These are phyloP conservation scores for Penicillium sp. DNA, from an alignment of 2,329 filamentous ascomycete species.

Conservation along the genomic window DNA sequence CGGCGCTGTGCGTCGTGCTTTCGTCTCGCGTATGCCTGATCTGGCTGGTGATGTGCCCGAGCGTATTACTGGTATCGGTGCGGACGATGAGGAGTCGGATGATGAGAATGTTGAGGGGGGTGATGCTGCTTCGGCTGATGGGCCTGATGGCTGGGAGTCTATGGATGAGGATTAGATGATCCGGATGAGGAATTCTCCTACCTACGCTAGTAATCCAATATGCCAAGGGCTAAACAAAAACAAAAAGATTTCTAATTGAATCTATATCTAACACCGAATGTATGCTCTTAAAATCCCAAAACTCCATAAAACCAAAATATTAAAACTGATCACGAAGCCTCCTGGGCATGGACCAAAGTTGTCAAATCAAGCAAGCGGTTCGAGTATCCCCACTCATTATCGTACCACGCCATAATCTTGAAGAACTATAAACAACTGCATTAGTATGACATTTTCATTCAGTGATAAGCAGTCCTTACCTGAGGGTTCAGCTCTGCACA, in stretches of 20 bases:
- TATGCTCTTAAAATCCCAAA: conserved; percentile 8
- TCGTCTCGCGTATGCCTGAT: conserved; percentile 72
- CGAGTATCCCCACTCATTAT: conserved; percentile 97
- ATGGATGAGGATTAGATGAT: conserved; percentile 58
- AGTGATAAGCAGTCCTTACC: conserved; percentile 13
- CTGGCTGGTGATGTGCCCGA: conserved; percentile 71
- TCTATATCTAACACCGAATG: conserved; percentile 2
- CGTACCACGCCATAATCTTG: conserved; percentile 93
- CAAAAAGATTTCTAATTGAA: background rate
- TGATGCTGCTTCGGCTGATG: conserved; percentile 55
- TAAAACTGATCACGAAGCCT: conserved; percentile 20
- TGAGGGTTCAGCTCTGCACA: conserved; percentile 80
- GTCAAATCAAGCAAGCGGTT: conserved; percentile 78
- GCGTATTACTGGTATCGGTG: conserved; percentile 75
- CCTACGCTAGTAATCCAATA: background rate
- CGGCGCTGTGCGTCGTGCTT: conserved; percentile 79
- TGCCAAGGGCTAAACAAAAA: background rate
- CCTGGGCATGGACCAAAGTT: conserved; percentile 30
- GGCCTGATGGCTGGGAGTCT: conserved; percentile 59
- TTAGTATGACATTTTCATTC: conserved; percentile 1
- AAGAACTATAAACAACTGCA: conserved; percentile 75
- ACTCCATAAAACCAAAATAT: conserved; percentile 7
- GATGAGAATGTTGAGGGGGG: conserved; percentile 64
- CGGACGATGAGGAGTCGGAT: conserved; percentile 70
- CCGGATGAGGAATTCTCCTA: conserved; percentile 8